A percentile compares a stretch with the other conserved stretches of the same genome.
Evolutionary conservation across 257 asterid species (phyloP).

Genomic region (Parsonsia alboflavescens): DNA sequence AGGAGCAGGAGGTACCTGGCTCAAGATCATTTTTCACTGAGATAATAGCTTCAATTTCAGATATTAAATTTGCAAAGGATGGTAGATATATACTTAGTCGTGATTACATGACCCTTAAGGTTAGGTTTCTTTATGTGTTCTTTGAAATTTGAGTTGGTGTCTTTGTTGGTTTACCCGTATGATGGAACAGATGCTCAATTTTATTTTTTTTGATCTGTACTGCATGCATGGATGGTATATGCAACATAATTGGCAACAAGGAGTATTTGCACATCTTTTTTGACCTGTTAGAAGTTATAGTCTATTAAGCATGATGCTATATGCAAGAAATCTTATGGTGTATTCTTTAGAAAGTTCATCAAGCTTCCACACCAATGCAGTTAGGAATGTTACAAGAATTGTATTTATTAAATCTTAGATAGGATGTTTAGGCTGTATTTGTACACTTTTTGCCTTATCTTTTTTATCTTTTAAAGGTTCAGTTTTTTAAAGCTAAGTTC

Average conservation of each 20-base stretch:
- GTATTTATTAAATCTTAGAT: neutral
- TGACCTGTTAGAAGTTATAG: neutral
- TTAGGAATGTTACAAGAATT: neutral
- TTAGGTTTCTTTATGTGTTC: slow-evolving; percentile 19
- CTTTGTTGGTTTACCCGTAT: neutral
- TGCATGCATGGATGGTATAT: neutral
- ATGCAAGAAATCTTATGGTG: neutral
- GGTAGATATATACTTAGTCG: slow-evolving; percentile 96
- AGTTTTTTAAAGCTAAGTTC: no score
- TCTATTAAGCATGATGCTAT: neutral
- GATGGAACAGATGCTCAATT: slow-evolving; percentile 1
- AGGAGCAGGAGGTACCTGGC: slow-evolving; percentile 97
- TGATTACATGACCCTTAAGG: slow-evolving; percentile 99
- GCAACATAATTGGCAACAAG: neutral
- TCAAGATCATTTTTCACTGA: slow-evolving; percentile 99
- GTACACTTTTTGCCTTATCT: no score
- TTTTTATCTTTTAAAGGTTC: no score
- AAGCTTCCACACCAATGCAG: neutral
- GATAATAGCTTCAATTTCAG: slow-evolving; percentile 99
- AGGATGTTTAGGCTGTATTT: neutral
- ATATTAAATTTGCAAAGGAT: slow-evolving; percentile 89
- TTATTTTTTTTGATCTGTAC: neutral
- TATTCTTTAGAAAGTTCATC: neutral
- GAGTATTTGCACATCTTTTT: neutral
- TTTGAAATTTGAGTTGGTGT: neutral